phyloP scores from a whole-genome alignment of 1,139 yeast genomes.

The Pichiaceae sp. region DNA sequence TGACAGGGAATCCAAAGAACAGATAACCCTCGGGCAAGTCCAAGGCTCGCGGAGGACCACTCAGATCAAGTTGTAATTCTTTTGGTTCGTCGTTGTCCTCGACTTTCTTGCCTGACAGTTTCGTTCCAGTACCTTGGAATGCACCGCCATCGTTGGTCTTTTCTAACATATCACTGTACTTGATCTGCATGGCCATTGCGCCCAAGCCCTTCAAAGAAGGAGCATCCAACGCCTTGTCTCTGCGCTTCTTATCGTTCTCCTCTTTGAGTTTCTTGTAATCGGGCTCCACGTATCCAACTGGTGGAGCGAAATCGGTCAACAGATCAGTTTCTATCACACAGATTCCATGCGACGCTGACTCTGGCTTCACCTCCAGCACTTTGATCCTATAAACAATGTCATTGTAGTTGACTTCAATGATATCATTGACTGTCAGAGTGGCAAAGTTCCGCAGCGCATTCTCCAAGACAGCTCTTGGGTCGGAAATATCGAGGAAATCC shows the following conservation, averaged over 20 bases:
- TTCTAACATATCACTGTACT: slow-evolving; percentile 51
- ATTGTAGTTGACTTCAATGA: slow-evolving; percentile 81
- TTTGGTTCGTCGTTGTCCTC: slow-evolving; percentile 14
- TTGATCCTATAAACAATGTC: slow-evolving; percentile 71
- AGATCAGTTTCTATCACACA: slow-evolving; percentile 97
- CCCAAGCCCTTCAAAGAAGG: slow-evolving; percentile 34
- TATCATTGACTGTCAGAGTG: slow-evolving; percentile 77
- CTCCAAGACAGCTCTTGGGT: slow-evolving; percentile 94
- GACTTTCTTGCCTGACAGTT: slow-evolving; percentile 56
- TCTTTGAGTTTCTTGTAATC: slow-evolving; percentile 23
- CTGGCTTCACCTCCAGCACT: slow-evolving; percentile 85
- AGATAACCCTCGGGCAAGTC: slow-evolving; percentile 75
- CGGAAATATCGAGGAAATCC: slow-evolving; percentile 86
- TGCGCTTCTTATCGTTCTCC: slow-evolving; percentile 18
- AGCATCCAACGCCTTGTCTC: slow-evolving; percentile 18
- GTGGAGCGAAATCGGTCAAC: slow-evolving; percentile 97
- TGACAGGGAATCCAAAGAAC: slow-evolving; percentile 88
- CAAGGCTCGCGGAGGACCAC: slow-evolving; percentile 65
- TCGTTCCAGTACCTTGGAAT: slow-evolving; percentile 63
- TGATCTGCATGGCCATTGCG: slow-evolving; percentile 72
- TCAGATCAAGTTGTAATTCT: slow-evolving; percentile 27
- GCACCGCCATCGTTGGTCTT: slow-evolving; percentile 7
- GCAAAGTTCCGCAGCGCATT: slow-evolving; percentile 85
- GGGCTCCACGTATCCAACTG: slow-evolving; percentile 89
- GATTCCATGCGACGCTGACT: slow-evolving; percentile 46